phyloP scores from a whole-genome alignment of 805 yeast species.

The Saccharomycopsis fodiens region DNA sequence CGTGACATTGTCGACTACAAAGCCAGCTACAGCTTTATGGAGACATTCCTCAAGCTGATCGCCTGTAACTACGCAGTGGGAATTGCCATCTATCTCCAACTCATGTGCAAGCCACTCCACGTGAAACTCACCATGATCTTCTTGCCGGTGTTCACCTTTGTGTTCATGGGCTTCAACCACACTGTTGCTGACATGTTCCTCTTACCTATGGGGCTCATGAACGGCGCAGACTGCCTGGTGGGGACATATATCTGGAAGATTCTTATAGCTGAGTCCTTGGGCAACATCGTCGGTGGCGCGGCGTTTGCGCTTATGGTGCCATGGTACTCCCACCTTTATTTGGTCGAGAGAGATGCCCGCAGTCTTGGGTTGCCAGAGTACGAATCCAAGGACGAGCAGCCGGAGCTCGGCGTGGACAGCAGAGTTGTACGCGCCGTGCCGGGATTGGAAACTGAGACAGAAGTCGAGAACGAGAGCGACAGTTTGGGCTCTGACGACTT shows the following conservation, averaged over 20 bases:
- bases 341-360: slow-evolving; percentile 64
- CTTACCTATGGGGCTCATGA: slow-evolving; percentile 57
- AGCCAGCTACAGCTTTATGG: slow-evolving; percentile 43
- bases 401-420: slow-evolving; percentile 68
- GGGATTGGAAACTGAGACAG: slow-evolving; percentile 12
- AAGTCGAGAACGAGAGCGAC: background rate
- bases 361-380: slow-evolving; percentile 55
- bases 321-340: slow-evolving; percentile 64
- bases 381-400: slow-evolving; percentile 74
- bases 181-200: slow-evolving; percentile 78
- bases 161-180: slow-evolving; percentile 71
- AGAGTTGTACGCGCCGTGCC: slow-evolving; percentile 46
- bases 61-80: slow-evolving; percentile 77
- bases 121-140: slow-evolving; percentile 59
- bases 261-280: slow-evolving; percentile 61
- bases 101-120: slow-evolving; percentile 73
- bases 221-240: slow-evolving; percentile 57
- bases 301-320: slow-evolving; percentile 59
- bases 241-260: slow-evolving; percentile 66
- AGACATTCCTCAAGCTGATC: slow-evolving; percentile 60
- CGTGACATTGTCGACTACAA: slow-evolving; percentile 36
- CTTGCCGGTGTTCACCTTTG: slow-evolving; percentile 71
- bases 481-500: slow-evolving; percentile 3
- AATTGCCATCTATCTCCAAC: slow-evolving; percentile 66
- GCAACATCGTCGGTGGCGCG: slow-evolving; percentile 75